These are phyloP conservation scores for Quercus berberidifolia DNA, from an alignment of 306 rosid genomes.

Conservation along the genomic window DNA sequence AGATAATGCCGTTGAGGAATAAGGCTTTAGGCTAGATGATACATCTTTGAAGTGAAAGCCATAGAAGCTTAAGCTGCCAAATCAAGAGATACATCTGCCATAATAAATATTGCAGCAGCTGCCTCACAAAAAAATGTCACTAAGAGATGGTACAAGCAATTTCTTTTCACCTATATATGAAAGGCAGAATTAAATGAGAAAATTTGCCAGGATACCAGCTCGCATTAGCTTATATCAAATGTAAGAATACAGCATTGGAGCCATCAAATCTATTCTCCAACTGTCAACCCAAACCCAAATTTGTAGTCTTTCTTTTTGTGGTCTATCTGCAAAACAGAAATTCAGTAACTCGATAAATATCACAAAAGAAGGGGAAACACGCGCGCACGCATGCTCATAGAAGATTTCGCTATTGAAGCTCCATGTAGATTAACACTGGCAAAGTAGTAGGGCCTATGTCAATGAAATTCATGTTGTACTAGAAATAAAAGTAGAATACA, in stretches of 20 bases:
- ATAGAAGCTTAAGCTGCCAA: background rate
- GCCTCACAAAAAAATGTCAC: background rate
- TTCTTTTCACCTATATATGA: background rate
- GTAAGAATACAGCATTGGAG: background rate
- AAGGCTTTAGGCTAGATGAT: too few species aligned
- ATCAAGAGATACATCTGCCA: background rate
- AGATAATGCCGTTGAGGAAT: too few species aligned
- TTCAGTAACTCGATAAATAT: conserved; percentile 1
- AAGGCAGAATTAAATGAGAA: background rate
- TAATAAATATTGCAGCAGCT: background rate
- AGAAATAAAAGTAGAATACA: too few species aligned
- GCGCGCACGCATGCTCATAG: too few species aligned
- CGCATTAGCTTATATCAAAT: background rate
- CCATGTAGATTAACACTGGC: too few species aligned
- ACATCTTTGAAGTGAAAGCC: background rate
- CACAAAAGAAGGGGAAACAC: background rate
- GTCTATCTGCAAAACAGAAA: conserved; percentile 65
- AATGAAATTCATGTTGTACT: too few species aligned
- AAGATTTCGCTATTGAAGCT: background rate
- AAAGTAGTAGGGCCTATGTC: too few species aligned
- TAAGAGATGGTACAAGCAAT: background rate
- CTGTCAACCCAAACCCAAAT: conserved; percentile 95
- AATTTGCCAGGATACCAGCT: background rate
- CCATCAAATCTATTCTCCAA: conserved; percentile 66
- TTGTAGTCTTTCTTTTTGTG: conserved; percentile 95